These are phyloP conservation scores for Apophysomyces elegans DNA, from an alignment of 371 early-diverging fungal genomes.

Conservation along the genomic window DNA sequence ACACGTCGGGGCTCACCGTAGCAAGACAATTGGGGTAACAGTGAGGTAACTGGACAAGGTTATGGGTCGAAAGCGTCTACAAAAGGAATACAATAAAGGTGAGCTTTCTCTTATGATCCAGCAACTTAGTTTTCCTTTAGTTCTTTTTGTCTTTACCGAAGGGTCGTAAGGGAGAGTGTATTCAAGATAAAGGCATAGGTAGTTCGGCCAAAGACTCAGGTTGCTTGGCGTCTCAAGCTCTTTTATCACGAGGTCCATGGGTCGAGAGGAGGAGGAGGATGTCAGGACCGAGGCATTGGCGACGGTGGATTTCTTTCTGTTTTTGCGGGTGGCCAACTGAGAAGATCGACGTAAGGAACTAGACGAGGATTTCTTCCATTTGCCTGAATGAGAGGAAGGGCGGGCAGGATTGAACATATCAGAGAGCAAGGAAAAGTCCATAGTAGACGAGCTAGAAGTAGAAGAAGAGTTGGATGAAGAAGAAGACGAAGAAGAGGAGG, in stretches of 20 bases:
- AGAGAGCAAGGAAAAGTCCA: slow-evolving; percentile 1
- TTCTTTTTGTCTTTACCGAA: slow-evolving; percentile 12
- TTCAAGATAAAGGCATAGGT: slow-evolving; percentile 52
- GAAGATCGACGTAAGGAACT: neutral
- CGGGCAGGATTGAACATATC: slow-evolving; percentile 1
- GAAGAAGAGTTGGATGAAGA: neutral
- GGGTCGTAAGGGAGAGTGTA: slow-evolving; percentile 44
- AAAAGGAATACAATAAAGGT: neutral
- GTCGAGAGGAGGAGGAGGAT: neutral
- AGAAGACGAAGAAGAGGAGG: neutral
- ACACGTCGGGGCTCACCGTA: slow-evolving; percentile 14
- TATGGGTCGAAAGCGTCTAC: slow-evolving; percentile 23
- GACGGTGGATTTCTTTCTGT: neutral
- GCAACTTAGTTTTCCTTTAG: too few relatives aligned
- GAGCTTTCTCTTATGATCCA: too few relatives aligned
- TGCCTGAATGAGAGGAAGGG: neutral
- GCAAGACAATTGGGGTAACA: slow-evolving; percentile 39
- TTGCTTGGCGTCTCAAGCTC: neutral
- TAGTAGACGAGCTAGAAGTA: neutral
- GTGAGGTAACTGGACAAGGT: slow-evolving; percentile 44
- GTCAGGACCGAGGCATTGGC: neutral
- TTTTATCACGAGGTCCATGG: slow-evolving; percentile 1
- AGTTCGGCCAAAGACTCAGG: slow-evolving; percentile 48
- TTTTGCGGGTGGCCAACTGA: neutral
- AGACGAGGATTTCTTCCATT: slow-evolving; percentile 2